Percentiles rank a stretch among this genome's conserved stretches.
These are phyloP conservation scores for Schizosaccharomyces versatilis DNA, from an alignment of 1,139 yeast species.

Conservation along the genomic window DNA sequence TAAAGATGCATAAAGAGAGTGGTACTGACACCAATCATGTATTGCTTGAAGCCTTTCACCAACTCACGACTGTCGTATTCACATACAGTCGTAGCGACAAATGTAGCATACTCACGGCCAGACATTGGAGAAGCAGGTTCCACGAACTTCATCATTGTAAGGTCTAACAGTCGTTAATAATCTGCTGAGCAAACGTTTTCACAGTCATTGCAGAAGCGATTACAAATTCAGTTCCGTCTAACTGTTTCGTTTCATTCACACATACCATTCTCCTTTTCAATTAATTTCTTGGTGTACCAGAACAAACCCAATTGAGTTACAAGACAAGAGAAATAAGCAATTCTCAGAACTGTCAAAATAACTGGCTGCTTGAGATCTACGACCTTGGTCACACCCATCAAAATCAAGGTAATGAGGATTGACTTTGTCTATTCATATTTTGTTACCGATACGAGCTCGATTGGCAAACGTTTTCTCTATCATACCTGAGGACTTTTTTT, in stretches of 20 bases:
- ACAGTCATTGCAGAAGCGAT: too few species aligned
- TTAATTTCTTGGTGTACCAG: constrained; percentile 36
- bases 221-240: too few species aligned
- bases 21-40: constrained; percentile 83
- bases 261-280: constrained; percentile 47
- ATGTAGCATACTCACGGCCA: constrained; percentile 49
- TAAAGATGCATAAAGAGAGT: constrained; percentile 96
- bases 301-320: constrained; percentile 30
- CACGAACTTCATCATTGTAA: constrained; percentile 77
- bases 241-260: neutral
- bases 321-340: neutral
- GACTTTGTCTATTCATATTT: neutral
- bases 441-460: neutral
- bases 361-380: neutral
- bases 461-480: neutral
- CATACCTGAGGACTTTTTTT: constrained; percentile 1
- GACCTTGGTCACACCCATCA: neutral
- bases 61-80: constrained; percentile 41
- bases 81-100: constrained; percentile 71
- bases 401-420: neutral
- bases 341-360: neutral
- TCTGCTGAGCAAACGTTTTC: neutral
- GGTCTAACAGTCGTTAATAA: constrained; percentile 20
- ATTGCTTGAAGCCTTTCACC: constrained; percentile 21
- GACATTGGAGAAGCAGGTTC: constrained; percentile 66